Base-by-base conservation (phyloP, 2,329 filamentous ascomycete species). In the Arthrinium phaeospermum region DNA sequence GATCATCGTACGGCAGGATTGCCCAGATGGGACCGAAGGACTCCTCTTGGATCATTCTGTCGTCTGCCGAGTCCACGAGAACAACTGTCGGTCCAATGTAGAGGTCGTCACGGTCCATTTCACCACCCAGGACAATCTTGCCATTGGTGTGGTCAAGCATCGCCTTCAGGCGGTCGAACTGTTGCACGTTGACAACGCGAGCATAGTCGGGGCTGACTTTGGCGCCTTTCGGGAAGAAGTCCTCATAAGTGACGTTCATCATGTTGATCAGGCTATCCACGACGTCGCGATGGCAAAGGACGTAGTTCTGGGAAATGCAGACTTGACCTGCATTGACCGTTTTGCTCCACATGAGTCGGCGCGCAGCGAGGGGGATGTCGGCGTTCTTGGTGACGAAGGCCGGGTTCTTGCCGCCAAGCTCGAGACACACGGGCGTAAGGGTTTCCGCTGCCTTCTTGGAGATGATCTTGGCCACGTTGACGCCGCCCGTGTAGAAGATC, bases 51-150 rank as follows among this genome's bases (percentile, higher is more conserved):
- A 98, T 89, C 82, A 98, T 90, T 10, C 92, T 88, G 83, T 98
- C 96, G 68, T 95, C 88, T 22, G 89, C 80, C 74, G 90, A 91
- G 75, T 93, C 87, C 49, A 98, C 92, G 73, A 94, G 88, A n/a
- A 99, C 91, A n/a, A 96, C 91, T 0, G 96, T 99, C 0, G 95
- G 94, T 81, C 96, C 94, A 77, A 99, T 96, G 83, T 93, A 98
- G 69, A 93, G 91, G 45, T 94, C 89, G 47, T 88, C 86, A 80
- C 94, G 91, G 81, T 98, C 94, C 85, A 93, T 91, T 71, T 91
- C 90, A 68, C 96, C 96, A 70, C 96, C 96, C 78, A 97, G 85
- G 68, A 98, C 87, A 75, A 99, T 94, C 84, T 93, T 93, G 81
- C 96, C 96, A 74, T 89, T 89, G 71, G 90, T 93, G 72, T 90